Evolutionary conservation across 345 rosid species (phyloP), one percentile per base, ranked within the genome.

Genomic region (Euphorbia tirucalli): DNA sequence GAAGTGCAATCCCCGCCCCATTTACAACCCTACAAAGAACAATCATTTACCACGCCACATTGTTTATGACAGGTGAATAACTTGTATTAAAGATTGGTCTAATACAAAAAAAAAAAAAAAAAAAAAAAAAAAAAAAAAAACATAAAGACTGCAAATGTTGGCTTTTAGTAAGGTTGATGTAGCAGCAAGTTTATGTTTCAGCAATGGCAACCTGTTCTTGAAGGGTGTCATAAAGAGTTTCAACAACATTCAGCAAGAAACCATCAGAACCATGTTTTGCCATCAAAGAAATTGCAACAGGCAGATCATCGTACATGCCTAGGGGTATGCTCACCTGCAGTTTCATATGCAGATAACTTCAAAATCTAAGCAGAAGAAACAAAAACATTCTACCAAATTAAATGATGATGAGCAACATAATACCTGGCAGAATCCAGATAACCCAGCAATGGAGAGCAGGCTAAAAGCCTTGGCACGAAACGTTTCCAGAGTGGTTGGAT

Each of bases 401-500:
- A n/a, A n/a, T n/a, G n/a, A 39, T 31, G 61, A 55, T 21, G 58
- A 49, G 14, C 46, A 65, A 65, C 13, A 63, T 6, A 73, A 43
- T 11, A 86, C 97, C 97, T 90, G 98, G 78, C 97, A 94, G 80
- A 87, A 87, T 67, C 98, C 96, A 24, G 97, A 94, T 50, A 88
- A 82, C 28, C 92, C 95, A 8, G 91, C 87, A 50, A 94, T 76
- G 1, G 93, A 89, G 62, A 89, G 84, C 81, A 92, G 85, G 81
- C 93, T 83, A 27, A 87, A 92, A 58, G 96, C 89, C 83, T 81
- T 82, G 35, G 77, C 83, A 14, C 84, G 76, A 74, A 85, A 83
- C 18, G 73, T 49, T 75, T 92, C 95, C 19, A 89, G 79, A 50
- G 80, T 68, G 0, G 78, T 66, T 65, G 89, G 70, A 71, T 92